Percentiles rank a stretch among this genome's conserved stretches.
Evolutionary conservation across 179 eudicot genomes (phyloP).

Genomic region (Beta lomatogona): DNA sequence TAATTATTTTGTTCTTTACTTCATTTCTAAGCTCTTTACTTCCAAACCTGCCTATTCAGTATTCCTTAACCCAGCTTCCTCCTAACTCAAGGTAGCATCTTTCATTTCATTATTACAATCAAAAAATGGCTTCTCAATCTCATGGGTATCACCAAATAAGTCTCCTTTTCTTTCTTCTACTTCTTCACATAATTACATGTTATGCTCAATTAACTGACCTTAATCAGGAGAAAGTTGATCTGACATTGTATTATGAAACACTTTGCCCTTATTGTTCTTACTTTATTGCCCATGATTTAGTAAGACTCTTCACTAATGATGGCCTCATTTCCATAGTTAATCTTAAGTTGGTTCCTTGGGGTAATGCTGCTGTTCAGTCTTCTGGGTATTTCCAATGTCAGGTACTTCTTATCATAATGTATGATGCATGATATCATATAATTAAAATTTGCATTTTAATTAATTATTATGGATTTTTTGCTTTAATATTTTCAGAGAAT

Average conservation of each 20-base stretch:
- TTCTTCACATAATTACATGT: conserved; percentile 10
- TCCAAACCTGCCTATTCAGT: neutral
- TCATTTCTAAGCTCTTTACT: conserved; percentile 18
- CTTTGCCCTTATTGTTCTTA: conserved; percentile 77
- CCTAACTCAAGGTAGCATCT: neutral
- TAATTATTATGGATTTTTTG: too few species aligned
- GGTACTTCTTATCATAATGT: conserved; percentile 32
- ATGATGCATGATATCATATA: neutral
- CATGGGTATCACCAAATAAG: neutral
- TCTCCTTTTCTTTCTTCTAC: neutral
- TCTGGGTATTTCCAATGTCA: conserved; percentile 62
- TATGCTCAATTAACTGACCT: conserved; percentile 20
- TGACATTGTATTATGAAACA: conserved; percentile 71
- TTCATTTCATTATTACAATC: neutral
- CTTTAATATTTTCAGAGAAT: too few species aligned
- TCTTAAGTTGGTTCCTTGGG: conserved; percentile 80
- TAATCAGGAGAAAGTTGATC: conserved; percentile 39
- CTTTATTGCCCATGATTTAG: conserved; percentile 61
- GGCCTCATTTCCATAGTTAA: conserved; percentile 59
- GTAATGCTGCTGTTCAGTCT: conserved; percentile 54
- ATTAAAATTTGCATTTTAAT: too few species aligned
- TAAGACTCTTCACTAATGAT: conserved; percentile 47
- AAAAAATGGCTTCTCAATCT: conserved; percentile 27
- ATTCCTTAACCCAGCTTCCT: neutral
- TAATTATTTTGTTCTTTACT: conserved; percentile 20